Conservation (phyloP, 306 rosid genomes). For the Elaeagnus macrophylla region DNA sequence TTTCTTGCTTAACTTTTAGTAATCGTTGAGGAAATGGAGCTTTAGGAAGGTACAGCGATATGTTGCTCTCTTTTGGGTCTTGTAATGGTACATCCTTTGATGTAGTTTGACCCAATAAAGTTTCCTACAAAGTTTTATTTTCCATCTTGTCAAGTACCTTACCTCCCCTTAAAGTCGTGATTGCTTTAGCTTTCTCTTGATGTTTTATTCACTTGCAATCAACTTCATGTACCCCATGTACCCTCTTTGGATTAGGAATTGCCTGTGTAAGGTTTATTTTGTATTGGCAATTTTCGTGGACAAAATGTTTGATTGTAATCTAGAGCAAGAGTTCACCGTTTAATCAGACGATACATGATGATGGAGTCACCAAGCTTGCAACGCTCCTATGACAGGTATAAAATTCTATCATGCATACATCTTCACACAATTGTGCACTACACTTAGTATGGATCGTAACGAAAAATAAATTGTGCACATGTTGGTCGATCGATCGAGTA, state of each 20-base stretch:
- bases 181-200: neutral
- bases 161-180: neutral
- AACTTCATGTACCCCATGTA: conserved; percentile 8
- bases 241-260: conserved; percentile 2
- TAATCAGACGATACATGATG: too few species aligned
- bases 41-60: neutral
- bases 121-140: neutral
- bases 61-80: neutral
- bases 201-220: neutral
- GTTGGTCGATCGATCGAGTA: too few species aligned
- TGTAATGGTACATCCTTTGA: neutral
- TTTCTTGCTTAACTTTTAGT: neutral
- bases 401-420: too few species aligned
- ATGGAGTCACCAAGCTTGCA: too few species aligned
- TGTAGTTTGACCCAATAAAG: neutral
- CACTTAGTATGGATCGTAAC: too few species aligned
- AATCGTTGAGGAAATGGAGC: neutral
- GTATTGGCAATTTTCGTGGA: too few species aligned
- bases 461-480: too few species aligned
- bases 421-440: too few species aligned
- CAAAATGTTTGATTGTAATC: too few species aligned
- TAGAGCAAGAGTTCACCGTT: too few species aligned
- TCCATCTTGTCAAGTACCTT: neutral
- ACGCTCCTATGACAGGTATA: too few species aligned
- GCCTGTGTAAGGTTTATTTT: neutral